Evolutionary conservation across 352 stramenopile genomes (phyloP).

Genomic region (Phytophthora capsici): DNA sequence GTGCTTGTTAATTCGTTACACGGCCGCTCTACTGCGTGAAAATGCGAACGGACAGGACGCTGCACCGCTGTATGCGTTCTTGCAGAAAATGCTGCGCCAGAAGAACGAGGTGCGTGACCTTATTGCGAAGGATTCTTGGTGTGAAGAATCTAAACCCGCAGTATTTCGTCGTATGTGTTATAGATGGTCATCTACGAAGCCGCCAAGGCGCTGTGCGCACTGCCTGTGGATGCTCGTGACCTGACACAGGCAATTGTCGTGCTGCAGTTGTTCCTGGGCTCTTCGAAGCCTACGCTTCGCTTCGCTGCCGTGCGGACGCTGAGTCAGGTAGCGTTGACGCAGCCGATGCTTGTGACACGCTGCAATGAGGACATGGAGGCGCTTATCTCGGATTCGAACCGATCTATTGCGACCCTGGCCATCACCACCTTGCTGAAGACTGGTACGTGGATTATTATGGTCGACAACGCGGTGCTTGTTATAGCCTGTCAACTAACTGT

Average conservation of each 20-base stretch:
- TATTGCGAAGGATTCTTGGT: no score
- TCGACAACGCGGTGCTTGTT: not conserved
- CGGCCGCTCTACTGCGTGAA: conserved; percentile 89
- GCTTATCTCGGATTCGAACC: conserved; percentile 97
- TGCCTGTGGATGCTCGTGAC: conserved; percentile 97
- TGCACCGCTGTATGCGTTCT: conserved; percentile 86
- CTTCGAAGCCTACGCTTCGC: conserved; percentile 94
- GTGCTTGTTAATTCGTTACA: conserved; percentile 98
- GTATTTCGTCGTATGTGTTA: conserved; percentile 2
- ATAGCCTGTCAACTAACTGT: conserved; percentile 6
- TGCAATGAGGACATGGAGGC: conserved; percentile 99
- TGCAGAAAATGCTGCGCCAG: conserved; percentile 97
- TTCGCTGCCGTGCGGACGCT: conserved; percentile 98
- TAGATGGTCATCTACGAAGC: conserved; percentile 99
- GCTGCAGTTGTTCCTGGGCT: conserved; percentile 95
- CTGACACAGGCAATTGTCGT: conserved; percentile 97
- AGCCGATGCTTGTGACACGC: conserved; percentile 96
- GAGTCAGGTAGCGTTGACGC: conserved; percentile 89
- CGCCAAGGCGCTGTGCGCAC: conserved; percentile 94
- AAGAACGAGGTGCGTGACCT: conserved; percentile 85
- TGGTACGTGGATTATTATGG: conserved; percentile 45
- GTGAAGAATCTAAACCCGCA: not conserved
- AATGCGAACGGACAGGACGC: conserved; percentile 85
- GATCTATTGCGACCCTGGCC: conserved; percentile 98
- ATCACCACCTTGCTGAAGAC: conserved; percentile 99